Evolutionary conservation across 2,329 filamentous ascomycete genomes (phyloP).

Genomic region (Aureobasidium sp.): DNA sequence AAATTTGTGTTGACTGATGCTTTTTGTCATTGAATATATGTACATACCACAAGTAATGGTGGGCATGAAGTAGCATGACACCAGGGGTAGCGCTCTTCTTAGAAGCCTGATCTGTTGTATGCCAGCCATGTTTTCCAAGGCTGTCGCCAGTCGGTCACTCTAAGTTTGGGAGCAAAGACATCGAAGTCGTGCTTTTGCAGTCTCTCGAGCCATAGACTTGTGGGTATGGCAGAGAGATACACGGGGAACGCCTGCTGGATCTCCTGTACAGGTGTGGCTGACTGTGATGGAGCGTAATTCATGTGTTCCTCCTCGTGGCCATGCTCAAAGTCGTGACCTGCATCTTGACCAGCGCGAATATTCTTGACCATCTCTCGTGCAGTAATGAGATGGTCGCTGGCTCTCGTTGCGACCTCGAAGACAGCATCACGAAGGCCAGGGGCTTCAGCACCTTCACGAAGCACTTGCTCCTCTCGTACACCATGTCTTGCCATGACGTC

Average conservation of each 20-base stretch:
- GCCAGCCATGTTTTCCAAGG: slow-evolving; percentile 70
- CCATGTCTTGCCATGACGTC: slow-evolving; percentile 81
- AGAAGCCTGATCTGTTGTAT: slow-evolving; percentile 49
- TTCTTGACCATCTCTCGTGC: slow-evolving; percentile 85
- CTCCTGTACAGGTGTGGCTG: slow-evolving; percentile 41
- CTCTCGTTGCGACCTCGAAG: slow-evolving; percentile 85
- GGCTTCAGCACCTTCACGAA: slow-evolving; percentile 70
- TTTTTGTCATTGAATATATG: not conserved
- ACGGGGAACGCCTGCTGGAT: slow-evolving; percentile 67
- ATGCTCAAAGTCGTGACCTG: slow-evolving; percentile 86
- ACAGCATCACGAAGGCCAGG: slow-evolving; percentile 80
- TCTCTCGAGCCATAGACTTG: slow-evolving; percentile 68
- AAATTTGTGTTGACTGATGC: not conserved
- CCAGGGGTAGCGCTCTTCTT: not conserved
- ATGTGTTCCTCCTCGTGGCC: slow-evolving; percentile 64
- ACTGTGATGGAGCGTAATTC: slow-evolving; percentile 39
- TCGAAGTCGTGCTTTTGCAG: slow-evolving; percentile 82
- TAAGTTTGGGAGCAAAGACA: slow-evolving; percentile 58
- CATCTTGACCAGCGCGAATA: slow-evolving; percentile 63
- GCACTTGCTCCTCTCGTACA: slow-evolving; percentile 82
- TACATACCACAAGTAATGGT: not conserved
- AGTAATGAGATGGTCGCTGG: slow-evolving; percentile 92
- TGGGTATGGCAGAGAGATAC: slow-evolving; percentile 71
- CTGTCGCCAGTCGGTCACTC: slow-evolving; percentile 70
- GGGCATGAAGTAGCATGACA: not conserved